A percentile compares a stretch with the other conserved stretches of the same genome.
These are phyloP conservation scores for Schwanniomyces vanrijiae DNA, from an alignment of 805 yeast species.

Conservation along the genomic window DNA sequence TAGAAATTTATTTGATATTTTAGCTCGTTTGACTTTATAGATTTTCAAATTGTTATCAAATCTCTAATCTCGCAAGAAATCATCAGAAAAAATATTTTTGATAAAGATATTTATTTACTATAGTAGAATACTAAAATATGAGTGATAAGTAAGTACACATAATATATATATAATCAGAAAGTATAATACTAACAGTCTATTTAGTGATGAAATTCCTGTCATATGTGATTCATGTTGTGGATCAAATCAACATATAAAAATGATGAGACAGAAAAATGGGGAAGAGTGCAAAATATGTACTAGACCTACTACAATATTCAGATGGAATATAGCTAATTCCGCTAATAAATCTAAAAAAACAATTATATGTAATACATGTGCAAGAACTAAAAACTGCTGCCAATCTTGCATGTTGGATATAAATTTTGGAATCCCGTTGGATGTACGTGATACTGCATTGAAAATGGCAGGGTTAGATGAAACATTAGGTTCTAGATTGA, in stretches of 20 bases:
- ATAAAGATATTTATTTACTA: no score
- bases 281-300: constrained; percentile 86
- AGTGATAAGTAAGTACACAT: not conserved
- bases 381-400: constrained; percentile 78
- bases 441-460: constrained; percentile 76
- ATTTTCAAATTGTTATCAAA: not conserved
- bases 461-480: constrained; percentile 59
- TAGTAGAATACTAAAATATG: not conserved
- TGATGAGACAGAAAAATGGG: constrained; percentile 70
- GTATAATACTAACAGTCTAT: not conserved
- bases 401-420: constrained; percentile 86
- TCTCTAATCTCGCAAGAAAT: not conserved
- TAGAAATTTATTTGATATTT: no score
- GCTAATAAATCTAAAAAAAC: constrained; percentile 55
- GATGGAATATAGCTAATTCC: constrained; percentile 58
- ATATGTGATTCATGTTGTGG: constrained; percentile 80
- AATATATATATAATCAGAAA: not conserved
- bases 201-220: constrained; percentile 46
- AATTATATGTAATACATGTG: constrained; percentile 75
- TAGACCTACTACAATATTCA: constrained; percentile 76
- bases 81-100: not conserved
- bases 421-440: constrained; percentile 75
- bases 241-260: constrained; percentile 57
- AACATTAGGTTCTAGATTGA: constrained; percentile 11
- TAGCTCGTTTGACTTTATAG: not conserved